Evolutionary conservation across 2,329 filamentous ascomycete genomes (phyloP), one percentile per base, ranked within the genome.

Genomic region (Erysiphe pisi): DNA sequence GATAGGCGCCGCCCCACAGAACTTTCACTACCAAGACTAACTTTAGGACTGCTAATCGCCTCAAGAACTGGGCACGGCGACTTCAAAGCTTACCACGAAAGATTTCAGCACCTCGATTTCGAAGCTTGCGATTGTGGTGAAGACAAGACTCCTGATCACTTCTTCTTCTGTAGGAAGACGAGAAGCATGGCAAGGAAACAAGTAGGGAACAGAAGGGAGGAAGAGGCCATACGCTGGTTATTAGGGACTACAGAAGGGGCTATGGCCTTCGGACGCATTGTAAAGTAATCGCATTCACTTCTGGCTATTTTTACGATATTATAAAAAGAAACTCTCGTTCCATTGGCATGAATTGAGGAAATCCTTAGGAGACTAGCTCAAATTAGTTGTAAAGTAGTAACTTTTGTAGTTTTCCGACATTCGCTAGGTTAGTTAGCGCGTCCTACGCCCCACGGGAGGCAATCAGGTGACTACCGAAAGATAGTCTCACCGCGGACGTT

Each of bases 51-150:
- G 1, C 25, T 70, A 14, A 1, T 70, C 1, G 28, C 28, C 4
- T 36, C 16, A 36, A 1, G 63, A 36, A 70, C 25, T 18, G 63
- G 31, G 36, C 25, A 70, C n/a, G 31, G 63, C 4, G 63, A 70
- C n/a, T 70, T 70, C 25, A 36, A 43, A 4, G 25, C 63, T 36
- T 70, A 70, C 63, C 63, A 70, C 22, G 36, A 70, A 40, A 70
- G 63, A 43, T 70, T 70, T 40, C 6, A 70, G 16, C 25, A 70
- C 14, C 2, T 3, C 1, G 9, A 61, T 9, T n/a, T 61, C 25
- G n/a, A 22, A 25, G 12, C 1, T 7, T 61, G 56, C 56, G n/a
- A 22, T 1, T 61, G 56, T 25, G 56, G 56, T 1, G 12, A 22
- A 25, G n/a, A 22, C n/a, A 20, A 61, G 56, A 20, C 56, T 61